Evolutionary conservation across 2,329 filamentous ascomycete genomes (phyloP).

Genomic region (Pseudocercospora pini-densiflorae): DNA sequence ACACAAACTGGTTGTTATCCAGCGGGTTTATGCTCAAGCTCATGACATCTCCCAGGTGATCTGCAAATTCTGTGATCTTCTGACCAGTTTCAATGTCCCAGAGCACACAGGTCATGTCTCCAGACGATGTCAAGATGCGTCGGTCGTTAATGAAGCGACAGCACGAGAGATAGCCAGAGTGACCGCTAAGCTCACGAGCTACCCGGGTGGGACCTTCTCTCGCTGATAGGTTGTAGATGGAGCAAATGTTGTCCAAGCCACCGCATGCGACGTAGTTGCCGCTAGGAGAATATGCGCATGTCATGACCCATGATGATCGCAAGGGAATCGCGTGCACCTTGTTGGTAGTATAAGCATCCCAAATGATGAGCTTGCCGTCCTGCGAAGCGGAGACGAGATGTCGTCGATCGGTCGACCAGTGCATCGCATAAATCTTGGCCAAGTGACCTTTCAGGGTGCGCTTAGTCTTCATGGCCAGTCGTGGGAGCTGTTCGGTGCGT

Average conservation of each 20-base stretch:
- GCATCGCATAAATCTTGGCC: slow-evolving; percentile 99
- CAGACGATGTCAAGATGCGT: slow-evolving; percentile 95
- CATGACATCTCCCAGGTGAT: slow-evolving; percentile 99
- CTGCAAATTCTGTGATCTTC: slow-evolving; percentile 96
- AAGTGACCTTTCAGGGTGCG: slow-evolving; percentile 96
- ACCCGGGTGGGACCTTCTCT: slow-evolving; percentile 97
- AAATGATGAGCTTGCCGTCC: slow-evolving; percentile 99
- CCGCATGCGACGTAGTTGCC: slow-evolving; percentile 99
- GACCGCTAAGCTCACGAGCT: slow-evolving; percentile 91
- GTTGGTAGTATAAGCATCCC: slow-evolving; percentile 99
- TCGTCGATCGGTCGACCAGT: slow-evolving; percentile 98
- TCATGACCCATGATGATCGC: slow-evolving; percentile 99
- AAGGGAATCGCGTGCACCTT: slow-evolving; percentile 99
- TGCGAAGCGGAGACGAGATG: slow-evolving; percentile 98
- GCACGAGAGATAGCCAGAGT: slow-evolving; percentile 97
- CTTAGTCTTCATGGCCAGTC: slow-evolving; percentile 97
- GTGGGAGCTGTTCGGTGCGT: slow-evolving; percentile 88
- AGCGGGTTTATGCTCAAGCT: slow-evolving; percentile 99
- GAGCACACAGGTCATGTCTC: slow-evolving; percentile 99
- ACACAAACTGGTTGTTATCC: slow-evolving; percentile 99
- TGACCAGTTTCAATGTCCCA: slow-evolving; percentile 99
- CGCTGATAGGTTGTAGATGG: slow-evolving; percentile 98
- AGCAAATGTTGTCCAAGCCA: slow-evolving; percentile 99
- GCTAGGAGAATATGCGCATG: slow-evolving; percentile 96
- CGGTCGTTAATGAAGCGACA: slow-evolving; percentile 99